Base-by-base conservation (phyloP, 768 basidiomycete genomes). In the Neoboletus brunneissimus region DNA sequence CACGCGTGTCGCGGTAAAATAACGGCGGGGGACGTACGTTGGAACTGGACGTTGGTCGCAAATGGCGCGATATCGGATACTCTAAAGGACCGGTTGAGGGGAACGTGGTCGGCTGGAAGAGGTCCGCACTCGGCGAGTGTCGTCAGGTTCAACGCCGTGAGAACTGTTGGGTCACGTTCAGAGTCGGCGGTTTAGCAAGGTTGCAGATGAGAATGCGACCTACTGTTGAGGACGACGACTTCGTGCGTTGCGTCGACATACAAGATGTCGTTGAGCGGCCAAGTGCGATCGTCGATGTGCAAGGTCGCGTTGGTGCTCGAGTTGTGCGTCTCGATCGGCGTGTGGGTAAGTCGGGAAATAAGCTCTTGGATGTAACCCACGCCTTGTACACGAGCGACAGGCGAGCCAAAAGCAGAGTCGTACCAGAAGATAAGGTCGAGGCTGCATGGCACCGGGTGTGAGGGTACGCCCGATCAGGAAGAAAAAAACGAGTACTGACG, bases 161-260 rank as follows among this genome's bases (percentile, higher is more conserved):
- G 78, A 35, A 92, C 89, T 89, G 54, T 31, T 9, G 10, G 25
- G 12, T 41, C 40, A 8, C 5, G 34, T 32, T 57, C 37, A 63
- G 53, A 37, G 52, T 52, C 5, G 53, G 9, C 22, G 7, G 5
- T 5, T 40, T 10, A 4, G 5, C 11, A 12, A 40, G 10, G 23
- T 2, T 11, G 10, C 16, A 20, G 13, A 50, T 4, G 2, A 51
- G 25, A 8, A 48, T 12, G 53, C 2, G 35, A 73, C 81, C 20
- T 58, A 89, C 89, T 82, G 64, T 93, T 88, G n/a, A 93, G 73
- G 0, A 94, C 84, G 38, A 94, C 89, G n/a, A 92, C 90, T 64
- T 96, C 94, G 55, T 95, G 94, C 2, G 89, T 91, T 7, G 91
- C 91, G 67, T 96, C 94, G 8, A 93, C 91, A 56, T 94, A 95